Conservation (phyloP, 202 grass and related monocot genomes). For the Hordeum pubiflorum region DNA sequence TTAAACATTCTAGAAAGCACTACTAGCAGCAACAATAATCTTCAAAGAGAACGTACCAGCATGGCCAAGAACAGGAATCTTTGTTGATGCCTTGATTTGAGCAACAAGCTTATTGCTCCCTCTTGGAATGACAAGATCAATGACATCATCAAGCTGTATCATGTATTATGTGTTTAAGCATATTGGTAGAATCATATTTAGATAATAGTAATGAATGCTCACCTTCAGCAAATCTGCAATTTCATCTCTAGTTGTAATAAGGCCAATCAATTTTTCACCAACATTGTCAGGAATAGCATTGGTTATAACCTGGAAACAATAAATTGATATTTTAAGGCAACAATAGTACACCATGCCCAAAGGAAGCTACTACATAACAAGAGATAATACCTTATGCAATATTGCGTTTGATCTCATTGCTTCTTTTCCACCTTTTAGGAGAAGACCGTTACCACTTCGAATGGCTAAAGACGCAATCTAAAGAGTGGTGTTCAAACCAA, state of each 20-base stretch:
- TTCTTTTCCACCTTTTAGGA: conserved; percentile 97
- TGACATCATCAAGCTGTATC: conserved; percentile 93
- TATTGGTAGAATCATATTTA: neutral
- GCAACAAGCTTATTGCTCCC: conserved; percentile 92
- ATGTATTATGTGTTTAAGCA: conserved; percentile 35
- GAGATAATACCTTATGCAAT: conserved; percentile 78
- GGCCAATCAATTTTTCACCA: conserved; percentile 81
- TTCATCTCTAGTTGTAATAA: conserved; percentile 90
- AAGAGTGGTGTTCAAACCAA: conserved; percentile 8
- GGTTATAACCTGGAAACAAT: conserved; percentile 63
- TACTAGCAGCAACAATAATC: neutral
- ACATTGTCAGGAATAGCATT: conserved; percentile 65
- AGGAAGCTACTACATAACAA: neutral
- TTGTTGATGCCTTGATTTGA: conserved; percentile 92
- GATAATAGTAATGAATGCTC: neutral
- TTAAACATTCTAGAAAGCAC: neutral
- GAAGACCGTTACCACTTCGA: conserved; percentile 91
- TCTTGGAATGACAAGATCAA: conserved; percentile 99
- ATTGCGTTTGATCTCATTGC: conserved; percentile 87
- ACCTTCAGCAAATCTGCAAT: conserved; percentile 94
- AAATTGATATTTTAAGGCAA: conserved; percentile 3
- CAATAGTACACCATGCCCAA: neutral
- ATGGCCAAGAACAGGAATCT: conserved; percentile 97
- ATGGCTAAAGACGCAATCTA: conserved; percentile 96
- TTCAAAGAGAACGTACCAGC: conserved; percentile 49